phyloP scores from a whole-genome alignment of 306 rosid species.

The Cicer bijugum region DNA sequence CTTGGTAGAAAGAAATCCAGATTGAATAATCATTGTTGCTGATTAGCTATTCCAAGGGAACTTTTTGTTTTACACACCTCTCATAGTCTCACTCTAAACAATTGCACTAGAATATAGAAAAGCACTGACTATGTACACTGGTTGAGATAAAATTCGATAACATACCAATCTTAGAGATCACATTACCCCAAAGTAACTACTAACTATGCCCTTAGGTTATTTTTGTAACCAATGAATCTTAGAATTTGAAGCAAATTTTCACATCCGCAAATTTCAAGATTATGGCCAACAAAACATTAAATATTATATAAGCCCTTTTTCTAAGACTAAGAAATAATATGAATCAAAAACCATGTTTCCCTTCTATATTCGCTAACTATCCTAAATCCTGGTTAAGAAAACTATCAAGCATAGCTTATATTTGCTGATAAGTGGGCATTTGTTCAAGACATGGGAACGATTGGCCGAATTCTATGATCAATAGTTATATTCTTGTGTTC shows the following conservation, averaged over 20 bases:
- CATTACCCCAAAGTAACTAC: slow-evolving; percentile 13
- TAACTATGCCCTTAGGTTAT: slow-evolving; percentile 7
- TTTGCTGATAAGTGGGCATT: no score
- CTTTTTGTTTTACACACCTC: slow-evolving; percentile 5
- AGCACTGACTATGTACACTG: not conserved
- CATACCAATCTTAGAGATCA: not conserved
- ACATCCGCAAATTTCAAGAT: slow-evolving; percentile 8
- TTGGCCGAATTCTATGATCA: no score
- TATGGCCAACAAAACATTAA: not conserved
- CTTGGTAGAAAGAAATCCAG: slow-evolving; percentile 17
- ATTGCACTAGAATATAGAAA: slow-evolving; percentile 16
- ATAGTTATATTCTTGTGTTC: no score
- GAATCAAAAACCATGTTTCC: slow-evolving; percentile 39
- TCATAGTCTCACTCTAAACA: slow-evolving; percentile 12
- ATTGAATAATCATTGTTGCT: slow-evolving; percentile 19
- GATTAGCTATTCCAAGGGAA: slow-evolving; percentile 13
- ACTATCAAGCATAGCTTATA: not conserved
- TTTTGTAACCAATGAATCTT: slow-evolving; percentile 29
- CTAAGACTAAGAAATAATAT: slow-evolving; percentile 1
- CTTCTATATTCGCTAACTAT: not conserved
- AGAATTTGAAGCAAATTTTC: slow-evolving; percentile 30
- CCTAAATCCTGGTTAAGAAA: slow-evolving; percentile 12
- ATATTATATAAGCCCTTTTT: not conserved
- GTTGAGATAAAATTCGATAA: slow-evolving; percentile 19
- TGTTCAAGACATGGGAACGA: no score